A percentile compares a stretch with the other conserved stretches of the same genome.
These are phyloP conservation scores for Ophiostoma sp. DNA, from an alignment of 2,329 filamentous ascomycete genomes.

Conservation along the genomic window DNA sequence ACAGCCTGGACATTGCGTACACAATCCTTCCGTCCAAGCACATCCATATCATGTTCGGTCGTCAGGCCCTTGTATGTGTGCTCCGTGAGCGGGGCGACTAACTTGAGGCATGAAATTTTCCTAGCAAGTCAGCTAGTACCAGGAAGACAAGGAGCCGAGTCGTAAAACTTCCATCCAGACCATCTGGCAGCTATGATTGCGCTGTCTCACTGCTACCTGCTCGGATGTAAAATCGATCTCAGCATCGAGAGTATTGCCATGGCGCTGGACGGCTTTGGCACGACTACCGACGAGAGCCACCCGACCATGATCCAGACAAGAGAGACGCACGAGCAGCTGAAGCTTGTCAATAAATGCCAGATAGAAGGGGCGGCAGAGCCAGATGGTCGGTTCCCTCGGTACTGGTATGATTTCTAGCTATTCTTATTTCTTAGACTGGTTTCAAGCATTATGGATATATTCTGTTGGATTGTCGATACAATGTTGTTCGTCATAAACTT, in stretches of 20 bases:
- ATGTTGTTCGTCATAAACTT: too few species aligned
- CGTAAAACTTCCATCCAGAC: conserved; percentile 10
- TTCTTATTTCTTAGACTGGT: neutral
- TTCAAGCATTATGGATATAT: neutral
- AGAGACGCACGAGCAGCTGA: conserved; percentile 1
- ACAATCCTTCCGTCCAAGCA: neutral
- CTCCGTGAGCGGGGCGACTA: conserved; percentile 7
- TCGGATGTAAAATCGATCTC: neutral
- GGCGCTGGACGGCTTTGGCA: neutral
- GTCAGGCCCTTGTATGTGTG: conserved; percentile 14
- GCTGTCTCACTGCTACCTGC: conserved; percentile 7
- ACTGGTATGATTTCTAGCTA: neutral
- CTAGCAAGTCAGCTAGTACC: neutral
- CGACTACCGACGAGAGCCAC: neutral
- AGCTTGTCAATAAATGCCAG: neutral
- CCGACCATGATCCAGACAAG: neutral
- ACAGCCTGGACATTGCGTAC: conserved; percentile 12
- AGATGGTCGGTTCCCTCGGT: neutral
- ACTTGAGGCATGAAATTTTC: neutral
- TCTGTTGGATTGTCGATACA: neutral
- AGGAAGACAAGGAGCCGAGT: neutral
- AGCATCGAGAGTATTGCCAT: neutral
- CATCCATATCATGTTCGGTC: conserved; percentile 14
- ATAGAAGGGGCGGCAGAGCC: neutral
- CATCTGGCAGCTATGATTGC: conserved; percentile 14